Conservation (phyloP, 345 rosid species). For the Bruguiera parviflora region DNA sequence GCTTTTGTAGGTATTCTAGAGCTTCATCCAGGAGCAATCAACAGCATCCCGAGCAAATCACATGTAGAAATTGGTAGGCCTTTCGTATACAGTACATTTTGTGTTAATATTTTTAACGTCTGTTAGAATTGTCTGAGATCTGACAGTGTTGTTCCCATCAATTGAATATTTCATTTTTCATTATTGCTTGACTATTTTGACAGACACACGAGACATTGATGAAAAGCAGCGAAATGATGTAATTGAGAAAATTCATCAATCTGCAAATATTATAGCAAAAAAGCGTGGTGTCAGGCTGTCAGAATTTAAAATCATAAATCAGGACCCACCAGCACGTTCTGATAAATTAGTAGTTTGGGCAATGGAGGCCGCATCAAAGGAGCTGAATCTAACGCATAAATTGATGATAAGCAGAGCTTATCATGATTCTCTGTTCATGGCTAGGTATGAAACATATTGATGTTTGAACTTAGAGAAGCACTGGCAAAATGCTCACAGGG, state of each 20-base stretch:
- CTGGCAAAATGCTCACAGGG: background rate
- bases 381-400: slow-evolving; percentile 67
- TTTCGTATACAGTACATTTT: background rate
- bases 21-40: slow-evolving; percentile 92
- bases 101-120: background rate
- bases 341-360: slow-evolving; percentile 61
- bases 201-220: slow-evolving; percentile 87
- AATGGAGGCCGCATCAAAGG: slow-evolving; percentile 61
- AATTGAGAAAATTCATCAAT: slow-evolving; percentile 66
- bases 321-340: slow-evolving; percentile 89
- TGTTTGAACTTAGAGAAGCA: background rate
- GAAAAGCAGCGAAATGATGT: slow-evolving; percentile 72
- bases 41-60: slow-evolving; percentile 95
- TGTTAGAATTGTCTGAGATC: background rate
- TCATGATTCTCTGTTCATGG: slow-evolving; percentile 95
- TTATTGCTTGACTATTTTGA: slow-evolving; percentile 10
- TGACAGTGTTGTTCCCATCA: background rate
- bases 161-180: background rate
- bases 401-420: slow-evolving; percentile 95
- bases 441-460: slow-evolving; percentile 48
- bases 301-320: slow-evolving; percentile 83
- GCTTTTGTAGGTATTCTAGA: slow-evolving; percentile 61
- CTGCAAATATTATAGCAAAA: slow-evolving; percentile 59
- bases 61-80: slow-evolving; percentile 80
- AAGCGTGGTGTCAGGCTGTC: slow-evolving; percentile 60